Conservation (phyloP, 305 asterid genomes). For the Fraxinus floribunda region DNA sequence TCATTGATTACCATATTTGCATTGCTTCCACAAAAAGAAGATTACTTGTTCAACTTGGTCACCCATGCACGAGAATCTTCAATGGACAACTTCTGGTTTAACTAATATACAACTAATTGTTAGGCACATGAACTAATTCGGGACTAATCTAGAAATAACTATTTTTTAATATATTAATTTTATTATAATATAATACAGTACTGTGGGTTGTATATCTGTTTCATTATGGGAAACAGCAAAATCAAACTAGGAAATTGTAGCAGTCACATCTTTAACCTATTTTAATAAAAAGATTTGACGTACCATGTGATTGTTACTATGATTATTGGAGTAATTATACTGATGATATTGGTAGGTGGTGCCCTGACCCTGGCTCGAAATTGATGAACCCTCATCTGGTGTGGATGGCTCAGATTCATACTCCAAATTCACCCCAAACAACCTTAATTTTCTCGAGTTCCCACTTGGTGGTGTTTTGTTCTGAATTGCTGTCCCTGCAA, state of each 20-base stretch:
- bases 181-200: not conserved
- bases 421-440: slow-evolving; percentile 48
- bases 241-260: not conserved
- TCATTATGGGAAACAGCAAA: not conserved
- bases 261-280: not conserved
- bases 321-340: slow-evolving; percentile 19
- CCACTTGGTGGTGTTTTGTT: slow-evolving; percentile 19
- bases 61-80: not conserved
- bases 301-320: slow-evolving; percentile 42
- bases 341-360: slow-evolving; percentile 11
- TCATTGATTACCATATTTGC: not conserved
- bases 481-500: slow-evolving; percentile 7
- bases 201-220: not conserved
- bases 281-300: slow-evolving; percentile 21
- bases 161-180: not conserved
- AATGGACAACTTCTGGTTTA: not conserved
- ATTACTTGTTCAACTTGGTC: not conserved
- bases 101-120: not conserved
- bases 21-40: not conserved
- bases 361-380: slow-evolving; percentile 24
- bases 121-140: not conserved
- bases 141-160: not conserved
- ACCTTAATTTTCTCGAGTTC: slow-evolving; percentile 39
- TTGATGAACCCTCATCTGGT: slow-evolving; percentile 31
- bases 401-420: slow-evolving; percentile 32